Evolutionary conservation across 257 asterid genomes (phyloP).

Genomic region (Avicennia marina): DNA sequence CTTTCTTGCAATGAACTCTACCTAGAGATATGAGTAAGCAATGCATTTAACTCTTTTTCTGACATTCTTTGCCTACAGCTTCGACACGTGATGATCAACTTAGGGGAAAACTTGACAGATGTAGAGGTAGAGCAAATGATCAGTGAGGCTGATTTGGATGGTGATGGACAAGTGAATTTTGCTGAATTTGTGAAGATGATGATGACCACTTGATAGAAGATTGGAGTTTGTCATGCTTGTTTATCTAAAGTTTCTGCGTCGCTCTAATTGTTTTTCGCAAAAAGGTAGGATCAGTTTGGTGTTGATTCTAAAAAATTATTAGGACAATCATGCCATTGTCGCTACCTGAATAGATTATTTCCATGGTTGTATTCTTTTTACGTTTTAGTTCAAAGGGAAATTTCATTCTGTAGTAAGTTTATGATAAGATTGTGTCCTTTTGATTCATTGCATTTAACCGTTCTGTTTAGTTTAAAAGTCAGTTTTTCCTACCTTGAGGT

Average conservation of each 20-base stretch:
- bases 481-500: neutral
- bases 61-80: slow-evolving; percentile 22
- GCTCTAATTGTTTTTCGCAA: too few species aligned
- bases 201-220: slow-evolving; percentile 19
- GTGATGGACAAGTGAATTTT: slow-evolving; percentile 26
- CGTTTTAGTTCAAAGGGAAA: slow-evolving; percentile 10
- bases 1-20: slow-evolving; percentile 9
- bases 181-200: slow-evolving; percentile 30
- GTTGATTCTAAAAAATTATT: neutral
- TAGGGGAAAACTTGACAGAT: slow-evolving; percentile 26
- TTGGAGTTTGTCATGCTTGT: too few species aligned
- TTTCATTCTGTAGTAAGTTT: neutral
- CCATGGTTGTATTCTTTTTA: slow-evolving; percentile 28
- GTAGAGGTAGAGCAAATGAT: slow-evolving; percentile 30
- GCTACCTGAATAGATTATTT: slow-evolving; percentile 10
- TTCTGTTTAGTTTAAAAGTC: neutral
- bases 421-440: too few species aligned
- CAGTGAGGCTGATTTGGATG: slow-evolving; percentile 27
- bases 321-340: slow-evolving; percentile 4
- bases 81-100: slow-evolving; percentile 29
- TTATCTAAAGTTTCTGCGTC: too few species aligned
- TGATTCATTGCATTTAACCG: neutral
- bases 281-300: neutral
- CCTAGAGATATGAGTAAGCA: too few species aligned
- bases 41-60: too few species aligned